phyloP scores from a whole-genome alignment of 176 grass and related monocot genomes.

The Carex cristatella region DNA sequence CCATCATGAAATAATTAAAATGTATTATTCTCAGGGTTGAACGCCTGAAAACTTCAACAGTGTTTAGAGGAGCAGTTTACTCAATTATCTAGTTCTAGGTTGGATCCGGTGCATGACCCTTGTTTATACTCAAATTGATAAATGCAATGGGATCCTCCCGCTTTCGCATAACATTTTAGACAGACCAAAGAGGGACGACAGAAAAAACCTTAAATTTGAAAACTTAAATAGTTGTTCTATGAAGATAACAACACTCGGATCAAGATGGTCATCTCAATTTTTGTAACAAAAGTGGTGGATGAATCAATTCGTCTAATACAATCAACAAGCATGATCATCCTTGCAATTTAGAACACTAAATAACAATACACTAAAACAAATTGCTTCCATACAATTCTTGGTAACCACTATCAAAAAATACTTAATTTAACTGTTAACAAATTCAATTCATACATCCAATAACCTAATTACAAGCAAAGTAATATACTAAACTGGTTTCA shows the following conservation, averaged over 20 bases:
- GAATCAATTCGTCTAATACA: not conserved
- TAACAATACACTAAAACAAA: not conserved
- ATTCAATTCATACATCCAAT: slow-evolving; percentile 2
- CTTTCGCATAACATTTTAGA: not conserved
- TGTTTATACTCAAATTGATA: not conserved
- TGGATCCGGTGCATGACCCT: not conserved
- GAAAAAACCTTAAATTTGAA: not conserved
- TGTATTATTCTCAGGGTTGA: too few relatives aligned
- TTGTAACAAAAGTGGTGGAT: not conserved
- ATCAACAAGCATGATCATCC: not conserved
- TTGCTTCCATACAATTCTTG: not conserved
- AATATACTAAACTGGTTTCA: not conserved
- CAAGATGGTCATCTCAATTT: not conserved
- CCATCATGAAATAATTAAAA: too few relatives aligned
- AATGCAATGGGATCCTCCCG: not conserved
- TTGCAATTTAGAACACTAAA: not conserved
- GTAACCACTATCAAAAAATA: not conserved
- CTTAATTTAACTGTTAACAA: not conserved
- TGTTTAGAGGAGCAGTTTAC: too few relatives aligned
- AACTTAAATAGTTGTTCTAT: not conserved
- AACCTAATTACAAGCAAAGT: not conserved
- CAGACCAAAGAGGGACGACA: not conserved
- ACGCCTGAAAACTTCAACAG: too few relatives aligned
- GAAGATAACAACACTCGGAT: not conserved
- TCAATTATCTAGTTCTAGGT: too few relatives aligned